These are phyloP conservation scores for Areca catechu DNA, from an alignment of 176 grass and related monocot genomes.

Conservation along the genomic window DNA sequence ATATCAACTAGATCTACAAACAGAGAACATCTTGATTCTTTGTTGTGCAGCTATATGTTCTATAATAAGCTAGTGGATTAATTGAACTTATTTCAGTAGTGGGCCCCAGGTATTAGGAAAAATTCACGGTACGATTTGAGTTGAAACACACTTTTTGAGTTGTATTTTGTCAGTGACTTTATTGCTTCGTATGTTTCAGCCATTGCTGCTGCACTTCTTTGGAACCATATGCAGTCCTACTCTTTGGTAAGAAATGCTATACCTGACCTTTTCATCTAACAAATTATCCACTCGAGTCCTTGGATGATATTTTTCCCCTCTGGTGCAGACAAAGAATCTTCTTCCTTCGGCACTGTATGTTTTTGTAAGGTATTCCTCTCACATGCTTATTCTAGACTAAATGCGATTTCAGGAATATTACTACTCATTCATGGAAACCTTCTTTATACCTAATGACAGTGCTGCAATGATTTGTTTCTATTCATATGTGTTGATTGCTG, in stretches of 20 bases:
- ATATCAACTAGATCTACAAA: no score
- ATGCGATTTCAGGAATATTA: not conserved
- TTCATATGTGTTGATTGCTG: constrained; percentile 54
- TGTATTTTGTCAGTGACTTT: not conserved
- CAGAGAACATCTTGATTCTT: no score
- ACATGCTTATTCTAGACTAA: not conserved
- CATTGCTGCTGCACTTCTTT: constrained; percentile 53
- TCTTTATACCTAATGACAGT: constrained; percentile 24
- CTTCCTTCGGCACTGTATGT: constrained; percentile 58
- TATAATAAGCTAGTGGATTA: no score
- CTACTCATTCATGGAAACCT: not conserved
- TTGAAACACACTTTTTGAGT: not conserved
- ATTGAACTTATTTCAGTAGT: no score
- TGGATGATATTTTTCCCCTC: constrained; percentile 15
- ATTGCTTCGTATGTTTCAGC: constrained; percentile 34
- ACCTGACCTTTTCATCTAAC: not conserved
- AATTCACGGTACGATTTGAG: not conserved
- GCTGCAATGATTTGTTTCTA: constrained; percentile 80
- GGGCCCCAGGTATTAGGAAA: no score
- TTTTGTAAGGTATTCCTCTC: constrained; percentile 39
- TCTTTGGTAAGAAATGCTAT: constrained; percentile 29
- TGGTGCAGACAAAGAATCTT: constrained; percentile 60
- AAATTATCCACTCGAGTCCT: not conserved
- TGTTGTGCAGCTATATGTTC: no score
- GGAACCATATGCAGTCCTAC: constrained; percentile 58